Conservation (phyloP, 371 early-diverging fungal species). For the Syncephalastrum sp. region DNA sequence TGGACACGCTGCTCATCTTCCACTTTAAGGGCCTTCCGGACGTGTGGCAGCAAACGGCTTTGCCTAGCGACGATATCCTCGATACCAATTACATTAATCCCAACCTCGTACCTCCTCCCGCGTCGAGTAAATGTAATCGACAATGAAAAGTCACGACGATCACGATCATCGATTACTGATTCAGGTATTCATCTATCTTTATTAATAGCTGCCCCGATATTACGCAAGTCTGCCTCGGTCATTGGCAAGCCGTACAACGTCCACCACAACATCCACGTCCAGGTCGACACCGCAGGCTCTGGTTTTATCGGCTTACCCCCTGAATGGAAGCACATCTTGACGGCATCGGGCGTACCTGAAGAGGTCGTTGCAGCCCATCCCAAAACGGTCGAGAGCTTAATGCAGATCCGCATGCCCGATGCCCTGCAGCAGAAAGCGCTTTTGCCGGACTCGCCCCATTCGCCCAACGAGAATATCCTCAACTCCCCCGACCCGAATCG, state of each 20-base stretch:
- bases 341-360: slow-evolving; percentile 52
- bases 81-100: slow-evolving; percentile 66
- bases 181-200: too few species aligned
- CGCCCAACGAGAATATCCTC: slow-evolving; percentile 14
- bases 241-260: slow-evolving; percentile 67
- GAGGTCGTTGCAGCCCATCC: slow-evolving; percentile 55
- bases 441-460: slow-evolving; percentile 24
- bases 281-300: slow-evolving; percentile 43
- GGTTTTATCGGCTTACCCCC: slow-evolving; percentile 56
- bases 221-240: slow-evolving; percentile 20
- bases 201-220: slow-evolving; percentile 17
- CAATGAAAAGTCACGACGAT: too few species aligned
- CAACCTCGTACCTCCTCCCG: slow-evolving; percentile 56
- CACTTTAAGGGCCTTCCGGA: slow-evolving; percentile 58
- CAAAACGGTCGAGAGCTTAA: slow-evolving; percentile 49
- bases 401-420: slow-evolving; percentile 58
- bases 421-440: slow-evolving; percentile 29
- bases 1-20: background rate
- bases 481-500: slow-evolving; percentile 16
- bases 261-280: slow-evolving; percentile 62
- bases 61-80: slow-evolving; percentile 64
- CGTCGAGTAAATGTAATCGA: slow-evolving; percentile 8
- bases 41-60: slow-evolving; percentile 58
- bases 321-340: slow-evolving; percentile 57
- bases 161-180: too few species aligned